Percentiles rank a stretch among this genome's conserved stretches.
Evolutionary conservation across 768 basidiomycete species (phyloP).

Genomic region (Dioszegia hungarica): DNA sequence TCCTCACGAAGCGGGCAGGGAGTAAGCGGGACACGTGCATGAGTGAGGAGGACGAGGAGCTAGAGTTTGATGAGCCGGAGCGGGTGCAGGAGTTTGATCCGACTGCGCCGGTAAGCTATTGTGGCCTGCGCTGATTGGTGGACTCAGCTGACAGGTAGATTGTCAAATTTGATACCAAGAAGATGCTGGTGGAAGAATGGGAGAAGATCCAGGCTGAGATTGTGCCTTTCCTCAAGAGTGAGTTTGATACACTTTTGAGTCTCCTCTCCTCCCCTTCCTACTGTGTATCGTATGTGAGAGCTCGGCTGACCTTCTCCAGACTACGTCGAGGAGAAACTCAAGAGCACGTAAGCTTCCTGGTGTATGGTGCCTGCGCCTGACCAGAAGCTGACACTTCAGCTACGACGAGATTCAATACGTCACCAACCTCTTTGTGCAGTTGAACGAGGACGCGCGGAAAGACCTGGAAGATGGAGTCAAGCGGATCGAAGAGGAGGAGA

Average conservation of each 20-base stretch:
- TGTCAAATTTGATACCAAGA: constrained; percentile 15
- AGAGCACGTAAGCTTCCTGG: not conserved
- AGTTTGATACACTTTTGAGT: not conserved
- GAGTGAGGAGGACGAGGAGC: not conserved
- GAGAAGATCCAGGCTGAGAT: constrained; percentile 15
- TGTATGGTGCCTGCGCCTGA: not conserved
- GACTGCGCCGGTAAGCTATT: constrained; percentile 8
- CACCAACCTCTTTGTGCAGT: constrained; percentile 13
- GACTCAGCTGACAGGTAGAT: constrained; percentile 4
- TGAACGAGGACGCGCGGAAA: constrained; percentile 12
- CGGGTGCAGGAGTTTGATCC: constrained; percentile 9
- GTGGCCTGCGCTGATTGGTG: not conserved
- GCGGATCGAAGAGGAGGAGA: constrained; percentile 23
- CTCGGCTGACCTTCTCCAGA: not conserved
- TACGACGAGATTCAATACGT: constrained; percentile 17
- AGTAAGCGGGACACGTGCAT: not conserved
- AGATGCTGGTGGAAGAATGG: constrained; percentile 16
- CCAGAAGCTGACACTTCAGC: constrained; percentile 1
- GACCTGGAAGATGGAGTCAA: constrained; percentile 19
- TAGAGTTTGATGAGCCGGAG: not conserved
- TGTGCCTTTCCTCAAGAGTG: constrained; percentile 7
- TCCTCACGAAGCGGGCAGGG: not conserved
- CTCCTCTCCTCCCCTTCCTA: no score
- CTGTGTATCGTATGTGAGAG: no score
- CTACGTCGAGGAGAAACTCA: not conserved